Evolutionary conservation across 176 grass and related monocot species (phyloP), one percentile per base, ranked within the genome.

Genomic region (Elymus sibiricus): DNA sequence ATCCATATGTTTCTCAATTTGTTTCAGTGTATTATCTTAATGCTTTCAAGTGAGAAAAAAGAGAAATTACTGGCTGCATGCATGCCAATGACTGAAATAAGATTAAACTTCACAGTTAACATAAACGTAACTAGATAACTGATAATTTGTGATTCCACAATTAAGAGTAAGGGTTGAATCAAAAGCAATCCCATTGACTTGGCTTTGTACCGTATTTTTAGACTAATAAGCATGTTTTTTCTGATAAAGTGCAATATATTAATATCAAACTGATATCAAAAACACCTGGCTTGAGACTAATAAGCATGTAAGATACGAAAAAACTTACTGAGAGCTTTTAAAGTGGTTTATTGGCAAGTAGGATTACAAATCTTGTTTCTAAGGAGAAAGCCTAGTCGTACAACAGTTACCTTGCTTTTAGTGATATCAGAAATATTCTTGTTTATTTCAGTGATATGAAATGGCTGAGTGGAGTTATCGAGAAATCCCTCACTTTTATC

Each of bases 331-430:
- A 17, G 34, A 42, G 28, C 12, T 69, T 53, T 53, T 37, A 62
- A 74, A 83, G 9, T 63, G 7, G 4, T 46, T 84, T 34, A 25
- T 37, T 19, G 11, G 19, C 64, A 51, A 25, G 43, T 28, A 39
- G 47, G 15, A 61, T 42, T 21, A 27, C 28, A 40, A 3, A 44
- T 8, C 46, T 11, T 35, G 27, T 56, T 82, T 34, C 22, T 10
- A 22, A 75, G 17, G 39, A 47, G 17, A 75, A 75, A 64, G 12
- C 27, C 42, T 47, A 47, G 9, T 64, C 55, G 32, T 75, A 34
- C 56, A 17, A 22, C 42, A 64, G 32, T 74, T 82, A 93, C 91
- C 91, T 93, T 93, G 80, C 76, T 85, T 78, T 67, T 85, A 87
- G 59, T 77, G 47, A 84, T 66, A 62, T 90, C 56, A 85, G 58